Evolutionary conservation across 164 flowering plant genomes (phyloP).

Genomic region (Malania oleifera): DNA sequence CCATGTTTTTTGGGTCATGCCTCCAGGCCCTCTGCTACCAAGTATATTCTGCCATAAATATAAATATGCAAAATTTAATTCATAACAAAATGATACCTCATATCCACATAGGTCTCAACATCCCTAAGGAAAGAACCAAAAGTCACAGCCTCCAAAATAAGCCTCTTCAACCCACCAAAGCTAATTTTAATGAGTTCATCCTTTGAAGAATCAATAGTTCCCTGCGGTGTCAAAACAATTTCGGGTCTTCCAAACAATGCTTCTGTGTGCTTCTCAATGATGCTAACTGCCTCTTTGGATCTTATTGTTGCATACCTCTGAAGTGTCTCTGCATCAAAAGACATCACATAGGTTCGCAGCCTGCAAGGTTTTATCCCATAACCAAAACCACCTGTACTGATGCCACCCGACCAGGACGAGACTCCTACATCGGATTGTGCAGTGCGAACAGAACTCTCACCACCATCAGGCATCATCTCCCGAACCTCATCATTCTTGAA

Average conservation of each 20-base stretch:
- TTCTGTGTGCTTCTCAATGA: slow-evolving; percentile 96
- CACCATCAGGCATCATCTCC: slow-evolving; percentile 23
- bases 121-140: slow-evolving; percentile 98
- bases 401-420: slow-evolving; percentile 45
- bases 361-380: slow-evolving; percentile 51
- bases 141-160: slow-evolving; percentile 94
- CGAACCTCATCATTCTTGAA: slow-evolving; percentile 30
- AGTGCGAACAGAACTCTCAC: slow-evolving; percentile 11
- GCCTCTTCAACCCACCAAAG: slow-evolving; percentile 77
- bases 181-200: slow-evolving; percentile 72
- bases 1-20: neutral
- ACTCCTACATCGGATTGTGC: slow-evolving; percentile 54
- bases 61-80: slow-evolving; percentile 24
- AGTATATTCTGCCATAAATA: neutral
- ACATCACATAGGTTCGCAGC: slow-evolving; percentile 77
- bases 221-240: slow-evolving; percentile 60
- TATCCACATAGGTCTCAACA: slow-evolving; percentile 87
- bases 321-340: slow-evolving; percentile 88
- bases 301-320: slow-evolving; percentile 86
- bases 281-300: slow-evolving; percentile 83
- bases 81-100: slow-evolving; percentile 80
- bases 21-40: neutral
- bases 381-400: slow-evolving; percentile 53
- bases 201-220: slow-evolving; percentile 68
- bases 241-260: slow-evolving; percentile 94